These are phyloP conservation scores for Fusarium duplospermum DNA, from an alignment of 2,329 filamentous ascomycete genomes.

Conservation along the genomic window DNA sequence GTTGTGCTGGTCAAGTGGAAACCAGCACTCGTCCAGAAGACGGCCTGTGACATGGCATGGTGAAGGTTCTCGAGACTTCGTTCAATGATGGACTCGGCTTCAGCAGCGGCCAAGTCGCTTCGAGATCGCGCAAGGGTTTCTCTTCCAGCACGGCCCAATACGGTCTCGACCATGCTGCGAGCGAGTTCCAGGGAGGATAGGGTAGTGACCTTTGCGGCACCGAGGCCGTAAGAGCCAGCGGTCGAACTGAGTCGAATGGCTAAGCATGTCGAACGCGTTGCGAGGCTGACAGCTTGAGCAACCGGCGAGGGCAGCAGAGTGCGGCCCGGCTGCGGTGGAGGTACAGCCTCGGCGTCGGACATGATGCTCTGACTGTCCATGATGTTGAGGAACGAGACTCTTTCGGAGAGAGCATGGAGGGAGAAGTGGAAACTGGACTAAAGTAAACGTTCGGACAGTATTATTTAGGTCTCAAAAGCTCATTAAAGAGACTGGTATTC, in stretches of 20 bases:
- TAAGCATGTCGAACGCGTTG: slow-evolving; percentile 69
- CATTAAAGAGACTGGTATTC: neutral
- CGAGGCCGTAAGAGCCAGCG: slow-evolving; percentile 63
- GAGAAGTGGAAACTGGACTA: neutral
- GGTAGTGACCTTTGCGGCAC: slow-evolving; percentile 66
- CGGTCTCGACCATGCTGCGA: slow-evolving; percentile 64
- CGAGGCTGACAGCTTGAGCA: slow-evolving; percentile 69
- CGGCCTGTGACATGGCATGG: slow-evolving; percentile 66
- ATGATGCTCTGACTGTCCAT: slow-evolving; percentile 36
- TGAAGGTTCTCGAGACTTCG: slow-evolving; percentile 67
- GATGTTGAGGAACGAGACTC: slow-evolving; percentile 15
- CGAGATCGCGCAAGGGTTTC: slow-evolving; percentile 59
- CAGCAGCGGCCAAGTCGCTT: slow-evolving; percentile 60
- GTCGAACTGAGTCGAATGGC: slow-evolving; percentile 65
- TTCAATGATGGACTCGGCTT: slow-evolving; percentile 68
- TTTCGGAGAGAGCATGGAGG: slow-evolving; percentile 6
- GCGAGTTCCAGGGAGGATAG: slow-evolving; percentile 69
- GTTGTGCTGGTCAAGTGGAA: slow-evolving; percentile 69
- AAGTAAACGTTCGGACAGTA: neutral
- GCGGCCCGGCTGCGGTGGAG: slow-evolving; percentile 42
- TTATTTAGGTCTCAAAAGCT: neutral
- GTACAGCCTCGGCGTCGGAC: slow-evolving; percentile 25
- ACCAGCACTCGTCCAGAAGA: slow-evolving; percentile 71
- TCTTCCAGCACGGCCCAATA: slow-evolving; percentile 63
- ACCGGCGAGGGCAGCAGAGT: slow-evolving; percentile 69